Evolutionary conservation across 2,329 filamentous ascomycete genomes (phyloP).

Genomic region (Geosmithia putterillii): DNA sequence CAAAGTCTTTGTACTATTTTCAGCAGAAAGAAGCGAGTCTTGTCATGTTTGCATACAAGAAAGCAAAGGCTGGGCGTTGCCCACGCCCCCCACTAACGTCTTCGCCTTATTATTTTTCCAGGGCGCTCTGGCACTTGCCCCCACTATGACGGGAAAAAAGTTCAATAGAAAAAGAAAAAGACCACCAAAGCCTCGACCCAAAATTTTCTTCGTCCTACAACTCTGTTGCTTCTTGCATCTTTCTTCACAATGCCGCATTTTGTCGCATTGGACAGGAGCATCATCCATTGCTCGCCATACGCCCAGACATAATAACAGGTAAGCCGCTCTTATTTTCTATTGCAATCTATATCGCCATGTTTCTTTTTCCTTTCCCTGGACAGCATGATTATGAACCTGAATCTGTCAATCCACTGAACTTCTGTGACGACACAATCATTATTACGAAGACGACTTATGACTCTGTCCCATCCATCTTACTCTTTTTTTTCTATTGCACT

Average conservation of each 20-base stretch:
- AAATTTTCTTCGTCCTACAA: not conserved
- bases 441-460: slow-evolving; percentile 34
- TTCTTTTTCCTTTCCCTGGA: slow-evolving; percentile 3
- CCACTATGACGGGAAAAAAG: not conserved
- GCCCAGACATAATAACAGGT: not conserved
- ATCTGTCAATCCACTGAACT: slow-evolving; percentile 50
- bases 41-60: no score
- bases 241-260: not conserved
- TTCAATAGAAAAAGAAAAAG: not conserved
- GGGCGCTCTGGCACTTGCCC: not conserved
- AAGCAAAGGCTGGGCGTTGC: not conserved
- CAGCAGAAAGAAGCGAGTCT: slow-evolving; percentile 3
- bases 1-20: no score
- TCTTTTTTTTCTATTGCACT: slow-evolving; percentile 2
- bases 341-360: not conserved
- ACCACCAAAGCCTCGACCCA: not conserved
- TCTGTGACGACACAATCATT: slow-evolving; percentile 28
- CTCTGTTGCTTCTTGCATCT: not conserved
- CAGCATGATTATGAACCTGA: slow-evolving; percentile 37
- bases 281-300: not conserved
- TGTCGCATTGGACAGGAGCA: not conserved
- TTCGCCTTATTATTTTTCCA: not conserved
- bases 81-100: not conserved
- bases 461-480: slow-evolving; percentile 7
- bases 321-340: not conserved